Conservation (phyloP, 306 rosid species). For the Cucumis melo region DNA sequence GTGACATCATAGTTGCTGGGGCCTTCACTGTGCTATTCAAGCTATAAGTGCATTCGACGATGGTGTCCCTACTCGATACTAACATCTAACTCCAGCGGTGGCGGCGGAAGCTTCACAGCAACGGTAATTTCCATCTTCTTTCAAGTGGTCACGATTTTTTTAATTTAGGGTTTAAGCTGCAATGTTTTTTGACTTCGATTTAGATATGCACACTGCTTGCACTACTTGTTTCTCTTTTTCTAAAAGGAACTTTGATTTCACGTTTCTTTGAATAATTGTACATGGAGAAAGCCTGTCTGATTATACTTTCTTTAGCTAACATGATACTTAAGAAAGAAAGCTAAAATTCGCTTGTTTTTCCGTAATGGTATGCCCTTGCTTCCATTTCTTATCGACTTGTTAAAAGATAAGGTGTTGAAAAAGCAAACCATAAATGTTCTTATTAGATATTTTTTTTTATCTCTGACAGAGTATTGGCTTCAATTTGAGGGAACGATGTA, state of each 20-base stretch:
- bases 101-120: too few relatives aligned
- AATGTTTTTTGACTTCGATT: too few relatives aligned
- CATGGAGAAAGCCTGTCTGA: too few relatives aligned
- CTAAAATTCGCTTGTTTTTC: constrained; percentile 24
- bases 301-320: too few relatives aligned
- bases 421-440: neutral
- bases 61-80: too few relatives aligned
- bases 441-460: neutral
- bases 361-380: constrained; percentile 18
- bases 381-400: neutral
- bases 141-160: too few relatives aligned
- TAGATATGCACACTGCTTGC: neutral
- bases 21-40: too few relatives aligned
- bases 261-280: neutral
- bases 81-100: too few relatives aligned
- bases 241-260: neutral
- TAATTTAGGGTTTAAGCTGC: too few relatives aligned
- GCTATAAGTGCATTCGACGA: too few relatives aligned
- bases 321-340: constrained; percentile 91
- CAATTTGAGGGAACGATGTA: neutral
- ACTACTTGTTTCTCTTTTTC: neutral
- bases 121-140: too few relatives aligned
- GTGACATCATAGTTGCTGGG: too few relatives aligned
- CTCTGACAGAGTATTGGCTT: neutral
- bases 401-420: neutral